Evolutionary conservation across 805 yeast genomes (phyloP), one percentile per base, ranked within the genome.

Genomic region (Kazachstania viticola): DNA sequence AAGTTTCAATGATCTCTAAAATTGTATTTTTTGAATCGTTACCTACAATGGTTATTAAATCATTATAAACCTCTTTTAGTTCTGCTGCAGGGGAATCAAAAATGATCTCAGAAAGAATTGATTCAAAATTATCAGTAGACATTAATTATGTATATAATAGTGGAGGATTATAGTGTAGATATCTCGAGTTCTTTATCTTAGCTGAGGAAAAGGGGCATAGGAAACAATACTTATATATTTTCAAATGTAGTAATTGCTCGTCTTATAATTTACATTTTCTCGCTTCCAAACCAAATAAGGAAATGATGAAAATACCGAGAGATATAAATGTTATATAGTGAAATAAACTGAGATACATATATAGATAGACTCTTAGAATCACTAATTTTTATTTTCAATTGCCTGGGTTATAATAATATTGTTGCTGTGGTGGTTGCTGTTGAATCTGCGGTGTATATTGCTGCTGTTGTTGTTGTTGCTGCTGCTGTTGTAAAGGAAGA

Each of bases 11-110:
- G 13, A 64, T 62, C 9, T 49, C 60, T 38, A 44, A 37, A 23
- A 55, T 54, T 4, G 55, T 48, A 31, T 49, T 42, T 34, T 54
- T 49, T 38, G 62, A 44, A 41, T 58, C 55, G 25, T 55, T 61
- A 11, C 62, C 69, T 4, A 64, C 60, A 26, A 70, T 53, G 6
- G 56, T 48, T 28, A 61, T 59, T 35, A 74, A 50, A 38, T 72
- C 75, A 19, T 49, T 41, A 22, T 46, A 51, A 11, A 56, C 55
- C 9, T 53, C 47, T 25, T 41, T 35, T n/a, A 47, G 41, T 36
- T 59, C 64, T 21, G 60, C 62, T 12, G 58, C 50, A 16, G 62
- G 60, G 15, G 45, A 32, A 33, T 48, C 55, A n/a, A 40, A 32
- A n/a, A 54, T 42, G 21, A 54, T 45, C 25, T 48, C 49, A 19